Percentiles rank a stretch among this genome's conserved stretches.
Conservation (phyloP, 352 stramenopile species). For the Globisporangium radiosum region DNA sequence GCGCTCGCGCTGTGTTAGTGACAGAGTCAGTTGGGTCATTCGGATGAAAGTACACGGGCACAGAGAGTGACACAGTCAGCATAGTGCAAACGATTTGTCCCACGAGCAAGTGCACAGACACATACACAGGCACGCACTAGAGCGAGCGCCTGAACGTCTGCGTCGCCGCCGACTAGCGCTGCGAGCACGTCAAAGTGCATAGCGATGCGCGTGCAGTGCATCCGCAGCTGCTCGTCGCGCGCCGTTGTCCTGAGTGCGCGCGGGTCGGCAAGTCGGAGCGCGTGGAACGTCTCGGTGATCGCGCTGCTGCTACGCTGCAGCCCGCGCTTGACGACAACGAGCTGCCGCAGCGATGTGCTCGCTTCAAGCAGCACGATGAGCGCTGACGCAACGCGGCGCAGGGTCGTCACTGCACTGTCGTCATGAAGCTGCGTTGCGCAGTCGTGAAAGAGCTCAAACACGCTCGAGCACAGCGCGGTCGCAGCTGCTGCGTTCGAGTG, state of each 20-base stretch:
- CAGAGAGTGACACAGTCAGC: no score
- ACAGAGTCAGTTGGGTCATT: not conserved
- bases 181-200: slow-evolving; percentile 49
- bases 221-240: slow-evolving; percentile 25
- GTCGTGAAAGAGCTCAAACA: slow-evolving; percentile 37
- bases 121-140: slow-evolving; percentile 16
- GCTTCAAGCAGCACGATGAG: slow-evolving; percentile 36
- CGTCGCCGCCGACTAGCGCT: slow-evolving; percentile 29
- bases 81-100: not conserved
- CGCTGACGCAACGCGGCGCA: slow-evolving; percentile 20
- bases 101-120: no score
- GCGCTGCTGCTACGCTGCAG: slow-evolving; percentile 25
- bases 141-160: slow-evolving; percentile 26
- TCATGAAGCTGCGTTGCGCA: slow-evolving; percentile 13
- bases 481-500: slow-evolving; percentile 13
- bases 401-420: not conserved
- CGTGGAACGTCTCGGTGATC: slow-evolving; percentile 38
- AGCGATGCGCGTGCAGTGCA: slow-evolving; percentile 31
- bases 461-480: slow-evolving; percentile 22
- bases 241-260: slow-evolving; percentile 3
- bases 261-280: slow-evolving; percentile 35
- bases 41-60: no score
- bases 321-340: slow-evolving; percentile 27
- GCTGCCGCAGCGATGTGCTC: slow-evolving; percentile 17
- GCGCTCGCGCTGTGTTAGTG: slow-evolving; percentile 21